Base-by-base conservation (phyloP, 371 early-diverging fungal species). In the Saksenaea oblongispora region DNA sequence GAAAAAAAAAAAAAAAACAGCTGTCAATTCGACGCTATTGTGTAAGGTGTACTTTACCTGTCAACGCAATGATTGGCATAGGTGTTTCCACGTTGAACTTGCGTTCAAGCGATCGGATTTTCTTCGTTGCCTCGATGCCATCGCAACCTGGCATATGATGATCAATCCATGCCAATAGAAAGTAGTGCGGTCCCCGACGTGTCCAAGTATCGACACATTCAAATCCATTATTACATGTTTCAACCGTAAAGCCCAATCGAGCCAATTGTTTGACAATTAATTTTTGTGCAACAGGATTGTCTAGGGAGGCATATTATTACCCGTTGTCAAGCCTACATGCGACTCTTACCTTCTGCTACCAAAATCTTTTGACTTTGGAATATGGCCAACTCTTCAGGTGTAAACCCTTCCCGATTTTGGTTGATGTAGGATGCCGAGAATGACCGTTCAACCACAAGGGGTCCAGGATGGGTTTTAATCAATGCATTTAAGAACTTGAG, bases 91-190 rank as follows among this genome's bases (percentile, higher is more conserved):
- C 65, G 4, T 71, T 36, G 59, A 70, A 68, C 28, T 72, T 67
- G 26, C 62, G 57, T 65, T 78, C 80, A 15, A 64, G 42, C 7
- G 54, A 26, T 26, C 80, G 61, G 24, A 80, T 77, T 34, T 66
- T 74, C 34, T 71, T 66, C 9, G 80, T 77, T 15, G 80, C 80
- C 39, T 78, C 80, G 18, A 75, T 59, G 0, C 80, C 78, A 69
- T 80, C 78, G 36, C 80, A 78, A 1, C 70, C 65, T 34, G 80
- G 80, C 80, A 80, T 80, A 70, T 80, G 80, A 44, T 80, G 80
- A 66, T 80, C 80, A 44, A 80, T 73, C 69, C 75, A 75, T 27
- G 80, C 80, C 36, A 80, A 36, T 14, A 66, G 26, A 39, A 70
- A 80, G 54, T 77, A 74, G 0, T 66, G 62, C 10, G 78, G 78